Percentiles rank a stretch among this genome's conserved stretches.
These are phyloP conservation scores for Spironucleus salmonicida DNA, from an alignment of 208 protist species.

Conservation along the genomic window DNA sequence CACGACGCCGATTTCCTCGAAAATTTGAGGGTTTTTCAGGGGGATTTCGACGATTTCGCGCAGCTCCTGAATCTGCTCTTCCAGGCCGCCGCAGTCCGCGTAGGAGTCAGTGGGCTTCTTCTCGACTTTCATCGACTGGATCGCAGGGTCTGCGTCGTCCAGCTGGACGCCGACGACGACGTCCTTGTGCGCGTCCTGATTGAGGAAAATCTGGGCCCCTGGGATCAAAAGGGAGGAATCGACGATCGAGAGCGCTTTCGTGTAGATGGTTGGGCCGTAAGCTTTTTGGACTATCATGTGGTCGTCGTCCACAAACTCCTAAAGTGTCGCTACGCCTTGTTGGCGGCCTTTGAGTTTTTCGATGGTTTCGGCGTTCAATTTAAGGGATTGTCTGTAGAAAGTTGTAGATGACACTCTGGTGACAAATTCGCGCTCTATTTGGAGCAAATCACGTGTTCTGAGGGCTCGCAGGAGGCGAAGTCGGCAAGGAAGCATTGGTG, in stretches of 20 bases:
- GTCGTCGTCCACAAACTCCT: conserved; percentile 99
- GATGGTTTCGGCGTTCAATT: conserved; percentile 77
- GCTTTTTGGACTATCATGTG: conserved; percentile 33
- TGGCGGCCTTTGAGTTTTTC: conserved; percentile 90
- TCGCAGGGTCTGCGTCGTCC: conserved; percentile 92
- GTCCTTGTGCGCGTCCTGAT: conserved; percentile 72
- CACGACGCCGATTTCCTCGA: conserved; percentile 97
- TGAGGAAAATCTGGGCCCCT: conserved; percentile 80
- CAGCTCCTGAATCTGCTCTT: conserved; percentile 96
- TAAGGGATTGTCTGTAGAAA: background rate
- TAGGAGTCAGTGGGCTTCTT: conserved; percentile 95
- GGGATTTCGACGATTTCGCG: conserved; percentile 97
- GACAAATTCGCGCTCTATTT: conserved; percentile 97
- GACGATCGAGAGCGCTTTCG: conserved; percentile 28
- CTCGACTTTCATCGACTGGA: conserved; percentile 98
- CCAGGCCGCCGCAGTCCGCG: conserved; percentile 94
- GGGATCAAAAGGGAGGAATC: conserved; percentile 70
- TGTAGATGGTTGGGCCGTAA: conserved; percentile 13
- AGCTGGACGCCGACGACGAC: conserved; percentile 86
- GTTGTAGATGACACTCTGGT: conserved; percentile 23
- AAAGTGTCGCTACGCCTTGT: conserved; percentile 85
- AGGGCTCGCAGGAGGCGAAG: conserved; percentile 86
- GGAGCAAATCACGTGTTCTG: conserved; percentile 92
- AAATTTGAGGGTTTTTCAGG: conserved; percentile 95
- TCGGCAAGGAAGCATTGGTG: conserved; percentile 80